A percentile compares a stretch with the other conserved stretches of the same genome.
Evolutionary conservation across 495 filamentous ascomycete species (phyloP).

Genomic region (Penicillium arizonense): DNA sequence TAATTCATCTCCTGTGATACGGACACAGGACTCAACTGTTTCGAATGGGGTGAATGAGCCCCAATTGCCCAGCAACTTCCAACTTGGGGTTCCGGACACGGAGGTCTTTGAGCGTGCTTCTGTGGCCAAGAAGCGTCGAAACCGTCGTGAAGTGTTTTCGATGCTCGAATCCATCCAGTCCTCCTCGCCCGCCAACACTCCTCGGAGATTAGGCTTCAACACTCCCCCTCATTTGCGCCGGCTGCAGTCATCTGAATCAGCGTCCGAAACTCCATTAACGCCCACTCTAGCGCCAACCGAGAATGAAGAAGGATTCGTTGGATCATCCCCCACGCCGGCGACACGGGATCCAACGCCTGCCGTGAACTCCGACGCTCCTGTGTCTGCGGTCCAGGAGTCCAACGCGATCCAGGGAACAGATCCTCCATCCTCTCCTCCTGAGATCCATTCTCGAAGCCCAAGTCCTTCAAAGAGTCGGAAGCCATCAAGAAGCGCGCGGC

Average conservation of each 20-base stretch:
- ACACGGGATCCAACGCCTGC: conserved; percentile 39
- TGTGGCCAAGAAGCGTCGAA: conserved; percentile 48
- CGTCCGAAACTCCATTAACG: conserved; percentile 40
- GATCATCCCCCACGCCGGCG: conserved; percentile 79
- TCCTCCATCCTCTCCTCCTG: conserved; percentile 42
- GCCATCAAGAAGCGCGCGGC: conserved; percentile 8
- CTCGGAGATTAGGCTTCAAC: conserved; percentile 32
- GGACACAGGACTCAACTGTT: conserved; percentile 1
- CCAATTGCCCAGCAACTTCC: conserved; percentile 8
- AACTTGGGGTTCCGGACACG: neutral
- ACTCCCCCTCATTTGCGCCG: conserved; percentile 35
- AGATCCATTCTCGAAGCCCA: conserved; percentile 26
- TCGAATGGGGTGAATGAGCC: conserved; percentile 13
- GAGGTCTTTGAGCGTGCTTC: neutral
- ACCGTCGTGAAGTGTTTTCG: conserved; percentile 54
- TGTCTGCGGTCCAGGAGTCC: conserved; percentile 16
- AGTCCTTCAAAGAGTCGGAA: conserved; percentile 18
- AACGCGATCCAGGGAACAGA: conserved; percentile 21
- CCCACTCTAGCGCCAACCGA: conserved; percentile 43
- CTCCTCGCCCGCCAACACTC: conserved; percentile 45
- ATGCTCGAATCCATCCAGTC: conserved; percentile 72
- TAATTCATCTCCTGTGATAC: conserved; percentile 29
- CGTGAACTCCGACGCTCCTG: conserved; percentile 13
- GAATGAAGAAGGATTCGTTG: conserved; percentile 61
- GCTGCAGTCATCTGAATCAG: conserved; percentile 19